Evolutionary conservation across 2,329 filamentous ascomycete species (phyloP), one percentile per base, ranked within the genome.

Genomic region (Aspergillus thermomutatus): DNA sequence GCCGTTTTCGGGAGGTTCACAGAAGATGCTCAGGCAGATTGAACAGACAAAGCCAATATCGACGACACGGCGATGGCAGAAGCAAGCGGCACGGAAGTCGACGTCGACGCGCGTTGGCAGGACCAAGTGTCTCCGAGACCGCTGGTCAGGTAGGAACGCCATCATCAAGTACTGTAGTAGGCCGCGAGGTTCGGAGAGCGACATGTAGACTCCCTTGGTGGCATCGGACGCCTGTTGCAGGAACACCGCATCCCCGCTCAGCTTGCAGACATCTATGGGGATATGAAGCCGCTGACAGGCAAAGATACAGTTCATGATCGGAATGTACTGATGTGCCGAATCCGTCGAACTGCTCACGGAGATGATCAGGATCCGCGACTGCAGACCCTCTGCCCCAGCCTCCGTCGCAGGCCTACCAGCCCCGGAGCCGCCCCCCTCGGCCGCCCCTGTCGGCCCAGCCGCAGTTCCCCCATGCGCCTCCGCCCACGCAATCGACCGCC

Each of bases 291-390:
- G 87, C 68, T 96, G 90, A 57, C 93, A 94, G 2, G 94, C 94
- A 75, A 99, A 99, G 59, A 97, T 96, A 66, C 89, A 86, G 77
- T 99, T 99, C 94, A 99, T 99, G 64, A 96, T 94, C 0, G 93
- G 89, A 55, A 99, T 99, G 78, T 99, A 99, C 74, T 97, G 87
- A 59, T 85, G 89, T 4, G 92, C 87, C 0, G 96, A 85, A 66
- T 93, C 90, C 69, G 91, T 91, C 41, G 91, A 95, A 14, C 91
- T 91, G 49, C 91, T 96, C 4, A 97, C 92, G 49, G 90, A 96
- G 53, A 99, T 74, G 61, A 97, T 87, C 54, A 99, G 83, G 67
- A 99, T 96, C 58, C 94, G 89, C 14, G 88, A 88, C 64, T 90
- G 87, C 21, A 94, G 79, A 19, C 83, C 66, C 50, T 66, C 66